Conservation (phyloP, 208 protist genomes). For the Angomonas ambiguus region DNA sequence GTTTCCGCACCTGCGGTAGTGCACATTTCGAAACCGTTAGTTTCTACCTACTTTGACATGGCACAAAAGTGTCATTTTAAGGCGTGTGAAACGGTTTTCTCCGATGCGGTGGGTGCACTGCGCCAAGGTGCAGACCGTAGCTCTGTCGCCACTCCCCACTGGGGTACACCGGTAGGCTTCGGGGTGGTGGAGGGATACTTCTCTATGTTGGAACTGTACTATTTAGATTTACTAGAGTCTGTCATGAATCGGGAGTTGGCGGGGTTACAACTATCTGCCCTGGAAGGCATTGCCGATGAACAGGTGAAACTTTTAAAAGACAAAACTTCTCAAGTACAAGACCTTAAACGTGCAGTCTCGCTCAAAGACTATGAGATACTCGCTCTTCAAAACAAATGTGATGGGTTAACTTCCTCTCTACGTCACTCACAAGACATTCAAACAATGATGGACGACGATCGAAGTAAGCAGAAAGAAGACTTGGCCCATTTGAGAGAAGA, state of each 20-base stretch:
- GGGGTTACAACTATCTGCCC: conserved; percentile 27
- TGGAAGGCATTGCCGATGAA: conserved; percentile 27
- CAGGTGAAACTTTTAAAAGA: conserved; percentile 27
- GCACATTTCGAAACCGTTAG: no score
- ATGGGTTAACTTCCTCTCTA: conserved; percentile 12
- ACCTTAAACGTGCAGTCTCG: conserved; percentile 12
- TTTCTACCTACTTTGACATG: no score
- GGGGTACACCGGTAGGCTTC: neutral
- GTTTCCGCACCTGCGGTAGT: no score
- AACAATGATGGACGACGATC: conserved; percentile 6
- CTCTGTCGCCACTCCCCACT: conserved; percentile 12
- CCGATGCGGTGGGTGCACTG: no score
- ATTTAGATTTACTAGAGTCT: conserved; percentile 52
- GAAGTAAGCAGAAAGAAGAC: conserved; percentile 16
- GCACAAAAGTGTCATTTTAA: no score
- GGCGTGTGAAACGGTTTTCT: no score
- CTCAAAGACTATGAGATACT: conserved; percentile 10
- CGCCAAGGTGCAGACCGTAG: no score
- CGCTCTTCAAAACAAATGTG: conserved; percentile 16
- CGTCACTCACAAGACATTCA: neutral
- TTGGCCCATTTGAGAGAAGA: conserved; percentile 6
- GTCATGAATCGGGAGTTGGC: conserved; percentile 39
- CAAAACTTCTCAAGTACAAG: conserved; percentile 19
- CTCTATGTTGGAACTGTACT: conserved; percentile 46
- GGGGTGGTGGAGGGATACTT: conserved; percentile 30